Evolutionary conservation across 1,139 yeast species (phyloP).

Genomic region (Pneumocystis murina): DNA sequence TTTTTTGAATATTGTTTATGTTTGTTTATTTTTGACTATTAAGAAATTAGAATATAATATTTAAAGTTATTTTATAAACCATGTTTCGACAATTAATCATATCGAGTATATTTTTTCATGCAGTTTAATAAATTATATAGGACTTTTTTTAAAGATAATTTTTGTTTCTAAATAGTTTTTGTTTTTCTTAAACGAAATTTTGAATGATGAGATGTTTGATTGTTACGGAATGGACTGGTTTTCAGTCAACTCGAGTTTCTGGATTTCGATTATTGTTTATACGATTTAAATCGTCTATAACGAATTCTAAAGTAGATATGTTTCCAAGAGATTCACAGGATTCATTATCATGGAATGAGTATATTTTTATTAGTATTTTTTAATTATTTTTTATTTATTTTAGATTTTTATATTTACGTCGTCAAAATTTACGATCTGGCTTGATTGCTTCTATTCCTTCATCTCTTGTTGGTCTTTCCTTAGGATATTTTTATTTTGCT

Average conservation of each 20-base stretch:
- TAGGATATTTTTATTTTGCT: slow-evolving; percentile 64
- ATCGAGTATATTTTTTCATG: background rate
- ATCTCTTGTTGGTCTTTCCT: slow-evolving; percentile 50
- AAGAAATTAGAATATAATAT: background rate
- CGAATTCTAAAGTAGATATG: background rate
- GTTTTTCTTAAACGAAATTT: background rate
- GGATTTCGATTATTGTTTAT: background rate
- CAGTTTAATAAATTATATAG: background rate
- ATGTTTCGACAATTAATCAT: background rate
- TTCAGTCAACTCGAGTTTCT: background rate
- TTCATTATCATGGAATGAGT: slow-evolving; percentile 50
- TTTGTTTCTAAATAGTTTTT: background rate
- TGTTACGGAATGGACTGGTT: background rate
- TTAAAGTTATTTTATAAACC: background rate
- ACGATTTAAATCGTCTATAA: background rate
- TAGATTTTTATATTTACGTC: slow-evolving; percentile 52
- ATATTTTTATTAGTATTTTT: background rate
- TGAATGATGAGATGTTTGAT: background rate
- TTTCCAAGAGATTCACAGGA: background rate
- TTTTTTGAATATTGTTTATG: background rate
- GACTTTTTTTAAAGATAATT: background rate
- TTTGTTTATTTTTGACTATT: background rate
- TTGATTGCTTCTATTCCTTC: slow-evolving; percentile 52
- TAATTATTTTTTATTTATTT: background rate
- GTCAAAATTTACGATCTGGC: slow-evolving; percentile 58